phyloP scores from a whole-genome alignment of 768 basidiomycete genomes.

The Trametes villosa region DNA sequence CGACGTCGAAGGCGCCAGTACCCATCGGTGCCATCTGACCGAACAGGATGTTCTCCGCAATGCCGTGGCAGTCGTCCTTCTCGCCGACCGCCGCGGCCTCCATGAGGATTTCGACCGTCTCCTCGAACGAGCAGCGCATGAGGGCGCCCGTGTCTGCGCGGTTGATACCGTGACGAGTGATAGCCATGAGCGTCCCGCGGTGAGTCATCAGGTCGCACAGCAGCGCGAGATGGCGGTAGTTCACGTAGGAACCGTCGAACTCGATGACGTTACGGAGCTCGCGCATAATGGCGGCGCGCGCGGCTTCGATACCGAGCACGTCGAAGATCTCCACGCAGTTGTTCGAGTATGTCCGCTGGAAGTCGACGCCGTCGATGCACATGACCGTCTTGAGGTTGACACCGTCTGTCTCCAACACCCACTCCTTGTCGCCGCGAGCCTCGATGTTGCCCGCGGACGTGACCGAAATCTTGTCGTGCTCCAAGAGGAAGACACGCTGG shows the following conservation, averaged over 20 bases:
- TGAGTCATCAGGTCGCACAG: constrained; percentile 99
- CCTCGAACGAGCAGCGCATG: constrained; percentile 99
- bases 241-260: constrained; percentile 99
- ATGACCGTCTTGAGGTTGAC: constrained; percentile 95
- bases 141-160: constrained; percentile 98
- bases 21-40: constrained; percentile 99
- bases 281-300: constrained; percentile 90
- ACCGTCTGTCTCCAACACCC: constrained; percentile 98
- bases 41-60: constrained; percentile 99
- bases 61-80: constrained; percentile 96
- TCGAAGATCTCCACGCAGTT: constrained; percentile 94
- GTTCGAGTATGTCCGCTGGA: constrained; percentile 93
- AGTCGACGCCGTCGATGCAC: constrained; percentile 94
- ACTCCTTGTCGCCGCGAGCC: constrained; percentile 74
- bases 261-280: constrained; percentile 96
- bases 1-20: constrained; percentile 94
- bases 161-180: constrained; percentile 99
- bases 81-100: constrained; percentile 98
- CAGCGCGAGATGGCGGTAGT: constrained; percentile 96
- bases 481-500: constrained; percentile 89
- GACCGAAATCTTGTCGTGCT: constrained; percentile 79
- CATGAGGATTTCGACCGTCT: constrained; percentile 99
- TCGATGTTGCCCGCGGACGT: constrained; percentile 68
- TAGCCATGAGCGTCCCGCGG: constrained; percentile 93
- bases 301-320: constrained; percentile 96